Evolutionary conservation across 2,329 filamentous ascomycete genomes (phyloP).

Genomic region (Fusarium mundagurra): DNA sequence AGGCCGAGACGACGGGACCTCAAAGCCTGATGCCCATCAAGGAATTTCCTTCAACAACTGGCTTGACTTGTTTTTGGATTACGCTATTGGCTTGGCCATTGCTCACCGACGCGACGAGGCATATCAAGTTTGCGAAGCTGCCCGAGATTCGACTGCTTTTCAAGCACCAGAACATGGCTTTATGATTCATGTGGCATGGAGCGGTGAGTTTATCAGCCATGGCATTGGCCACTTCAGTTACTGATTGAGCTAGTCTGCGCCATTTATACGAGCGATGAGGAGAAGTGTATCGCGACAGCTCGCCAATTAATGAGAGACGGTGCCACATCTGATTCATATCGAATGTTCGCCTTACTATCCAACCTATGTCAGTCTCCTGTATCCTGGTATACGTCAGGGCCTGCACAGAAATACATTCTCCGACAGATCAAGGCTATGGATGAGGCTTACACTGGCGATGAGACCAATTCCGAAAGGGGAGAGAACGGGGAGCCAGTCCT

Average conservation of each 20-base stretch:
- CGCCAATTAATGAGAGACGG: constrained; percentile 88
- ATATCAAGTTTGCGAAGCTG: constrained; percentile 82
- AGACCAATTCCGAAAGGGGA: background rate
- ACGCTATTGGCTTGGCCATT: constrained; percentile 79
- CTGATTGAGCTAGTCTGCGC: constrained; percentile 73
- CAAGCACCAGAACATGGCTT: constrained; percentile 75
- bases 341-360: constrained; percentile 83
- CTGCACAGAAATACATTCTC: constrained; percentile 89
- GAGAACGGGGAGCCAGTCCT: constrained; percentile 51
- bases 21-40: constrained; percentile 65
- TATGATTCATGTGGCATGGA: constrained; percentile 80
- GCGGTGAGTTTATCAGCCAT: constrained; percentile 60
- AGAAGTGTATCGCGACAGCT: constrained; percentile 75
- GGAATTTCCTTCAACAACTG: constrained; percentile 85
- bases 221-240: background rate
- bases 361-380: constrained; percentile 77
- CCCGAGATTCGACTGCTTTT: constrained; percentile 84
- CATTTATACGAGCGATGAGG: constrained; percentile 81
- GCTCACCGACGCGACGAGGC: constrained; percentile 74
- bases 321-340: constrained; percentile 83
- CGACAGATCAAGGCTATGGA: constrained; percentile 93
- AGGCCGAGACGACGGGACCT: constrained; percentile 40
- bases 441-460: constrained; percentile 56
- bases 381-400: constrained; percentile 81
- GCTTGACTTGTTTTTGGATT: constrained; percentile 91